phyloP scores from a whole-genome alignment of 225 moss, liverwort and hornwort genomes.

The Rhytidiadelphus loreus region DNA sequence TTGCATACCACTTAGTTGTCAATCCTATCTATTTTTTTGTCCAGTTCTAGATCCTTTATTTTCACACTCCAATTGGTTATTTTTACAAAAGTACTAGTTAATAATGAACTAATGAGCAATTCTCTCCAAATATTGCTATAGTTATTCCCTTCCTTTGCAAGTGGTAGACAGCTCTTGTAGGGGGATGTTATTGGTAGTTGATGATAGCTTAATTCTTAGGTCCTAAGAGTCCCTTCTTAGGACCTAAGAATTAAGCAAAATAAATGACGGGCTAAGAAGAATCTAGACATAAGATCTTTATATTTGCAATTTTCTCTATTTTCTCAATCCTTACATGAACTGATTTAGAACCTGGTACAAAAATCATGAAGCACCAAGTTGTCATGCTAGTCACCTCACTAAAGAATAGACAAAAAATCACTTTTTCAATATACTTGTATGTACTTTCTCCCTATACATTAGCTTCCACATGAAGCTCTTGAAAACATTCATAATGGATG shows the following conservation, averaged over 20 bases:
- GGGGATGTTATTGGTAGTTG: fast-evolving
- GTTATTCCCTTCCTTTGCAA: background rate
- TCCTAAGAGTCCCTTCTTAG: too few relatives aligned
- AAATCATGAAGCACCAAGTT: background rate
- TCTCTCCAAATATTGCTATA: background rate
- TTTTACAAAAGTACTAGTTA: background rate
- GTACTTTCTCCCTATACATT: fast-evolving
- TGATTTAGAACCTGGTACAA: background rate
- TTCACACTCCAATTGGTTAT: background rate
- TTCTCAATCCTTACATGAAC: fast-evolving
- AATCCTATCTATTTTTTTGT: background rate
- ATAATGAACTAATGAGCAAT: background rate
- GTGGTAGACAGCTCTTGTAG: background rate
- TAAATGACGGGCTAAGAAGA: fast-evolving
- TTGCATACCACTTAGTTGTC: fast-evolving
- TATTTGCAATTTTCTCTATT: background rate
- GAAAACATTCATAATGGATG: too few relatives aligned
- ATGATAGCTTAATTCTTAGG: background rate
- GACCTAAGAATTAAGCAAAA: too few relatives aligned
- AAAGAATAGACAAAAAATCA: too few relatives aligned
- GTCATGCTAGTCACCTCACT: background rate
- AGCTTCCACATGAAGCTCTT: background rate
- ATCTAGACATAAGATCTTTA: too few relatives aligned
- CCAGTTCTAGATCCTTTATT: fast-evolving
- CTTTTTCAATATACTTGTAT: background rate